Conservation (phyloP, 331 rosid species). For the Dryas integrifolia region DNA sequence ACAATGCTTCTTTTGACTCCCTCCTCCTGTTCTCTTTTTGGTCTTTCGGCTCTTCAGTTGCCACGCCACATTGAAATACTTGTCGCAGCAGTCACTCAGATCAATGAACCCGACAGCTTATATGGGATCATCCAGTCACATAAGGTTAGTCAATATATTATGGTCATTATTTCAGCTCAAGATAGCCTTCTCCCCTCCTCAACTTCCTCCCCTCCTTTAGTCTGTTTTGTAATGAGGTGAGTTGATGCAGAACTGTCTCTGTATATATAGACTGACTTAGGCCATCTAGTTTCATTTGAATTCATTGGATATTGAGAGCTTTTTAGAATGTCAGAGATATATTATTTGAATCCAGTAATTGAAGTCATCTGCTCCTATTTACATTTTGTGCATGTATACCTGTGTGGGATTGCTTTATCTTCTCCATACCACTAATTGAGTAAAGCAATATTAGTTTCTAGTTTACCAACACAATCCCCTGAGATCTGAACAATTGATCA, state of each 20-base stretch:
- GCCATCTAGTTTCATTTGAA: not conserved
- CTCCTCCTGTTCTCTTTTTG: slow-evolving; percentile 11
- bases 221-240: not conserved
- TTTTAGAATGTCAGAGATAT: not conserved
- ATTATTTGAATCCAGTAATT: not conserved
- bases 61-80: slow-evolving; percentile 83
- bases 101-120: slow-evolving; percentile 92
- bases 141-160: slow-evolving; percentile 50
- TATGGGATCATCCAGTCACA: slow-evolving; percentile 92
- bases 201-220: too few relatives aligned
- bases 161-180: not conserved
- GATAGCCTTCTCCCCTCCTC: too few relatives aligned
- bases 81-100: slow-evolving; percentile 79
- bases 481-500: not conserved
- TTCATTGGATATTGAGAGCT: not conserved
- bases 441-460: not conserved
- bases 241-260: not conserved
- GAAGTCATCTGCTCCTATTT: not conserved
- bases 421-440: not conserved
- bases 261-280: not conserved
- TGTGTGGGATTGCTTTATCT: not conserved
- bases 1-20: not conserved
- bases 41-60: slow-evolving; percentile 49
- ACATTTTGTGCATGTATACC: not conserved
- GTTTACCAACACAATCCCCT: not conserved